Base-by-base conservation (phyloP, 768 basidiomycete genomes). In the Tylopilus felleus region DNA sequence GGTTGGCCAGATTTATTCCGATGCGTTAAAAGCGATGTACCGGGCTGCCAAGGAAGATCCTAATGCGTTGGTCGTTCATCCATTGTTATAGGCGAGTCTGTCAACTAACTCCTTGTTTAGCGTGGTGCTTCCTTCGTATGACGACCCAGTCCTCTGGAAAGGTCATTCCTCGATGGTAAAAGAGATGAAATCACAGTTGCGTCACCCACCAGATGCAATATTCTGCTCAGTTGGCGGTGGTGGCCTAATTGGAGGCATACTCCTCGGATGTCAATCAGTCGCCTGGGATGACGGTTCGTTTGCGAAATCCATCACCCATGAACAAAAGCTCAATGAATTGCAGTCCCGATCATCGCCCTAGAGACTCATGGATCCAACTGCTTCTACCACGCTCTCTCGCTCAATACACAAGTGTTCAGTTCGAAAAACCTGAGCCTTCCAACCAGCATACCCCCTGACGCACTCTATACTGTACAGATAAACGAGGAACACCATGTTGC, bases 221-320 rank as follows among this genome's bases (percentile, higher is more conserved):
- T 82, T 90, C 55, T 90, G 89, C 63, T 84, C 83, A 49, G 86
- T 90, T 13, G 90, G 90, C 35, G 89, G 89, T 0, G 88, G 78
- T 0, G 88, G 89, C 1, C 70, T 91, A 0, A 68, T 88, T 4
- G 86, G 83, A 10, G 90, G 90, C 0, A 70, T 90, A 43, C 80
- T 89, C 31, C 68, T 75, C 5, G 89, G 89, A n/a, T 89, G 86
- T 60, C 75, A 75, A 47, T 65, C 63, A 3, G 77, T 80, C 3
- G 81, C 79, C 19, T 92, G 90, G 89, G 81, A 85, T 36, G 77
- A 84, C 42, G 84, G 89, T 88, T 56, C 58, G 78, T 55, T 23
- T 38, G 43, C 19, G 17, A 43, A 21, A 19, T 21, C 5, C 39
- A 13, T 22, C 12, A 51, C 25, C 47, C 35, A 17, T 46, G 17